Base-by-base conservation (phyloP, 164 flowering plant genomes). In the Liriodendron chinense region DNA sequence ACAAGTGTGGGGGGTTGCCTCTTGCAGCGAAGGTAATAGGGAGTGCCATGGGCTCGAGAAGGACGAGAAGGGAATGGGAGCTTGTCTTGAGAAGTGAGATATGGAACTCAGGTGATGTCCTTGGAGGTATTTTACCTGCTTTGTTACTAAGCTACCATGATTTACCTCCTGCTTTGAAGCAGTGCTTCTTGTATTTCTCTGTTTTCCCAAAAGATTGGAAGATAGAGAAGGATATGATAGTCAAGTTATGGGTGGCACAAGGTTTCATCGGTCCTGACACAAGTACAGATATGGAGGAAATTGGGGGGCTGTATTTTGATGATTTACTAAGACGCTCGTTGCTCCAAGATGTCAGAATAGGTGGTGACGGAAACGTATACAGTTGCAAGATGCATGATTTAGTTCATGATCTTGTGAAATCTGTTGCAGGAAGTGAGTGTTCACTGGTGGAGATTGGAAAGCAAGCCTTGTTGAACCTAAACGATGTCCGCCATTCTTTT, bases 181-280 rank as follows among this genome's bases (percentile, higher is more conserved):
- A 48, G 3, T 80, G 85, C 24, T 82, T 82, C 61, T n/a, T 73
- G 1, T 82, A 67, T 23, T 82, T 82, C 72, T 57, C 82, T 4
- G 26, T 79, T 1, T 77, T 79, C 43, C 81, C 77, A 7, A 80
- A 78, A 47, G 77, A 72, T 59, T 28, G 25, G 9, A 21, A 18
- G 7, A 72, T 78, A 3, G 43, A 34, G 7, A 34, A 34, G 43
- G 43, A 34, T 4, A 0, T 34, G 43, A 34, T 4, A 34, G 43
- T 34, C 9, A 21, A 63, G 25, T 63, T 63, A 22, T 63, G 66
- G 66, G 20, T 63, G 23, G 66, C 26, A 3, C 22, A 63, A 22
- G 66, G 66, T 63, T 63, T 63, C 24, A 63, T 82, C 24, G 21
- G 69, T 20, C 16, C 53, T 1, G 4, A 14, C 9, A 18, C 23